phyloP scores from a whole-genome alignment of 352 stramenopile species.

The Phytophthora fragariae region DNA sequence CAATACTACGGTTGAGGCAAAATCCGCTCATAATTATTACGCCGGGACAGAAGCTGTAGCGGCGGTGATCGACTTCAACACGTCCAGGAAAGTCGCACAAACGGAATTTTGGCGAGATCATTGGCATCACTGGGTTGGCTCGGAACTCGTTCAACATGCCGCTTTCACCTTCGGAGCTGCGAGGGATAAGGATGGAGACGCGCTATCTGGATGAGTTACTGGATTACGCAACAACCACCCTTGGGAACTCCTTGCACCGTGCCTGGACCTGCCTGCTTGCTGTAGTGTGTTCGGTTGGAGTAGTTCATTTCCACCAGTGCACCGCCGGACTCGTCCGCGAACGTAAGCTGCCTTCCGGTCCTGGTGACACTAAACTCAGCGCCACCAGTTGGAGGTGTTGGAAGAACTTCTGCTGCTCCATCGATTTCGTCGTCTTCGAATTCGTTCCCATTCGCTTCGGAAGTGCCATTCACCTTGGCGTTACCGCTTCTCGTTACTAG shows the following conservation, averaged over 20 bases:
- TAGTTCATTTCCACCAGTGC: slow-evolving; percentile 70
- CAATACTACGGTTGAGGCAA: slow-evolving; percentile 6
- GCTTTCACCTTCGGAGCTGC: slow-evolving; percentile 3
- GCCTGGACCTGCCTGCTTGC: slow-evolving; percentile 63
- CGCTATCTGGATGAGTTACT: slow-evolving; percentile 14
- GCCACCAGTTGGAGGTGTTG: slow-evolving; percentile 12
- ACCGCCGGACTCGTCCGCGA: slow-evolving; percentile 73
- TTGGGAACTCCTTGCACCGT: slow-evolving; percentile 39
- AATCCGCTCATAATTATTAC: slow-evolving; percentile 27
- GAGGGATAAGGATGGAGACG: slow-evolving; percentile 6
- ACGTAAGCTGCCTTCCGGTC: slow-evolving; percentile 54
- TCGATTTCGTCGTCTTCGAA: slow-evolving; percentile 35
- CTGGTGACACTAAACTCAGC: slow-evolving; percentile 30
- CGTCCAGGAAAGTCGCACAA: slow-evolving; percentile 14
- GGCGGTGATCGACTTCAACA: slow-evolving; percentile 15
- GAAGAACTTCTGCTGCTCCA: slow-evolving; percentile 20
- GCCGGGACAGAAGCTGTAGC: slow-evolving; percentile 7
- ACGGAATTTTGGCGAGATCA: not conserved
- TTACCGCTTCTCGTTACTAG: slow-evolving; percentile 21
- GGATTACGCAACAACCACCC: slow-evolving; percentile 31
- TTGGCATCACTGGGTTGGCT: slow-evolving; percentile 8
- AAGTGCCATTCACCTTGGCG: slow-evolving; percentile 30
- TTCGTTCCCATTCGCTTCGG: slow-evolving; percentile 11
- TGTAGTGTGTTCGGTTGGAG: slow-evolving; percentile 82
- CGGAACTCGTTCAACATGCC: not conserved